Conservation (phyloP, 257 asterid species). For the Solanum raphanifolium region DNA sequence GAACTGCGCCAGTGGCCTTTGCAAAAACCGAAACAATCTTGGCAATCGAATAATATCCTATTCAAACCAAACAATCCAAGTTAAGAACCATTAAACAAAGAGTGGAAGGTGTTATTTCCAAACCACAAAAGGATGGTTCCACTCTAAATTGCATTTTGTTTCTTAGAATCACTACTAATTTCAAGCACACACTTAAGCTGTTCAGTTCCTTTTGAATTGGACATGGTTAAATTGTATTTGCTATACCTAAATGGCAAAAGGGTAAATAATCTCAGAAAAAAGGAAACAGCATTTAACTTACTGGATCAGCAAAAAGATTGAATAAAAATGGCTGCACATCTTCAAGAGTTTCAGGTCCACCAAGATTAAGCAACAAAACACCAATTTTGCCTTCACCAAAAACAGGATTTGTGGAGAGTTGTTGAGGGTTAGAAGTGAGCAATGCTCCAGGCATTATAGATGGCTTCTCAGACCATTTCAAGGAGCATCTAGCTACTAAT, state of each 20-base stretch:
- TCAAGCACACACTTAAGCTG: neutral
- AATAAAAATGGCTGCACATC: conserved; percentile 97
- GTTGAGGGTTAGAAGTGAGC: conserved; percentile 50
- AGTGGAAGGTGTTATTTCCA: neutral
- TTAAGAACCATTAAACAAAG: conserved; percentile 6
- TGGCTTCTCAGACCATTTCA: neutral
- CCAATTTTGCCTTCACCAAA: conserved; percentile 76
- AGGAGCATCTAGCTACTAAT: conserved; percentile 4
- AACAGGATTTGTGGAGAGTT: conserved; percentile 28
- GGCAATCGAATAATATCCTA: conserved; percentile 98
- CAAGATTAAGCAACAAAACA: conserved; percentile 88
- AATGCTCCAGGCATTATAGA: conserved; percentile 20
- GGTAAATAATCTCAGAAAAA: neutral
- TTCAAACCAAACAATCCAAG: conserved; percentile 11
- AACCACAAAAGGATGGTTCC: neutral
- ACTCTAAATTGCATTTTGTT: neutral
- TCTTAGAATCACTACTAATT: neutral
- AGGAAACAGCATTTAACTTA: conserved; percentile 18
- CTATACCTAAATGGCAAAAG: neutral
- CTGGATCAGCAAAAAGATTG: conserved; percentile 97
- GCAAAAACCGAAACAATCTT: conserved; percentile 85
- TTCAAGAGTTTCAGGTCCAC: conserved; percentile 97
- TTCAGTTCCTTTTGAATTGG: neutral
- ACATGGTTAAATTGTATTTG: neutral
- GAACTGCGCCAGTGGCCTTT: conserved; percentile 92